These are phyloP conservation scores for Sporothrix sp. DNA, from an alignment of 2,329 filamentous ascomycete species.

Conservation along the genomic window DNA sequence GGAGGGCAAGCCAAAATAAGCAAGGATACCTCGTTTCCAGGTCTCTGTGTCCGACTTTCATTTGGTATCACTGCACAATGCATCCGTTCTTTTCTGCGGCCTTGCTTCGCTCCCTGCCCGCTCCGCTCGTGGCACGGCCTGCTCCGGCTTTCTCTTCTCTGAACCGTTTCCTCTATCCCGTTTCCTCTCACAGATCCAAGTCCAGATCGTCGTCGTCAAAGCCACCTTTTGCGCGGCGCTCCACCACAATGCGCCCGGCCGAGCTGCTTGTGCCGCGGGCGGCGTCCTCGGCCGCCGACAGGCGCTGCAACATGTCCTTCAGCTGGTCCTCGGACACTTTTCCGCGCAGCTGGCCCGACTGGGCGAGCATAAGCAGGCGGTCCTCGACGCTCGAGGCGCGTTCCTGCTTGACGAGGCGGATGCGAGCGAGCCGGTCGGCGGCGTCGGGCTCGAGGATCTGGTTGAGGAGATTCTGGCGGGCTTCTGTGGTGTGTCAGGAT, in stretches of 20 bases:
- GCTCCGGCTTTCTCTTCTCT: not conserved
- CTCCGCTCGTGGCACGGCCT: not conserved
- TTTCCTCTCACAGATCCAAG: conserved; percentile 12
- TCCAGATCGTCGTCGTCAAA: conserved; percentile 75
- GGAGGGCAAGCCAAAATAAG: too few species aligned
- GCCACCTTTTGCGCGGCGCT: conserved; percentile 62
- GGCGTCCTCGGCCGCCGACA: conserved; percentile 75
- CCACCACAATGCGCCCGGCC: conserved; percentile 80
- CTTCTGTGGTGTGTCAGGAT: conserved; percentile 36
- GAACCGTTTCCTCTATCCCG: not conserved
- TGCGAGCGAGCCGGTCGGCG: conserved; percentile 83
- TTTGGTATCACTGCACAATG: conserved; percentile 2
- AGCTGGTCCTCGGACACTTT: conserved; percentile 91
- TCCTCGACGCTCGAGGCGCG: conserved; percentile 88
- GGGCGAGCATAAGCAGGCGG: conserved; percentile 81
- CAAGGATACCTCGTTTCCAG: too few species aligned
- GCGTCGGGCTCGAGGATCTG: conserved; percentile 95
- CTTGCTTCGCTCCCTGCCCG: not conserved
- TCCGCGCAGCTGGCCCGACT: conserved; percentile 71
- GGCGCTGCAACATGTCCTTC: conserved; percentile 79
- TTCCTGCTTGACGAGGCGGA: conserved; percentile 88
- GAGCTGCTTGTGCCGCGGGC: conserved; percentile 34
- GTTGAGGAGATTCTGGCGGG: conserved; percentile 65
- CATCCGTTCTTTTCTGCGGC: not conserved
- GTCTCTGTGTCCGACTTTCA: too few species aligned